Percentiles rank a stretch among this genome's conserved stretches.
Evolutionary conservation across 1,139 yeast genomes (phyloP).

Genomic region (Taphrina betulina): DNA sequence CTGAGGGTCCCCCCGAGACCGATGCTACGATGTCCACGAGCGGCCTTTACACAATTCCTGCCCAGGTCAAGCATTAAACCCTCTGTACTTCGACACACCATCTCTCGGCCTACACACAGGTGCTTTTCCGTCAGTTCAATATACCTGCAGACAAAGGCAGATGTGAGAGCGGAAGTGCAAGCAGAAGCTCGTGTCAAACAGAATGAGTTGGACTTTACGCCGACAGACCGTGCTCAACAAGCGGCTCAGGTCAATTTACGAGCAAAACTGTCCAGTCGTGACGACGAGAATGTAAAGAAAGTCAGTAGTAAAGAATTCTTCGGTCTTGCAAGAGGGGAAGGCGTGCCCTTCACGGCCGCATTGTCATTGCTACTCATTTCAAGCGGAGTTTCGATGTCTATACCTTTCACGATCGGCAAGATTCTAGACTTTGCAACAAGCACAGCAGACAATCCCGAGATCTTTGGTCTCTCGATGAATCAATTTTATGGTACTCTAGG

Average conservation of each 20-base stretch:
- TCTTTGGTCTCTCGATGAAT: conserved; percentile 53
- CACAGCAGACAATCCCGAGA: conserved; percentile 41
- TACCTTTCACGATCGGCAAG: conserved; percentile 54
- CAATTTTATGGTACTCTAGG: conserved; percentile 54
- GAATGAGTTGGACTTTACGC: conserved; percentile 45
- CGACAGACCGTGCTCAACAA: conserved; percentile 28
- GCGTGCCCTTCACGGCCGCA: conserved; percentile 30
- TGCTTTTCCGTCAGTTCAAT: neutral
- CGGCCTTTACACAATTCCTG: no score
- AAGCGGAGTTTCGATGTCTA: conserved; percentile 34
- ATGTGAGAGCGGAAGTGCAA: neutral
- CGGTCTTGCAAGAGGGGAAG: conserved; percentile 34
- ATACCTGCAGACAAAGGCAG: neutral
- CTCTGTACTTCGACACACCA: no score
- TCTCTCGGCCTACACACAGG: no score
- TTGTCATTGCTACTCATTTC: conserved; percentile 23
- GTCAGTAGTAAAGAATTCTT: conserved; percentile 27
- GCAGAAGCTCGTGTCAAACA: conserved; percentile 17
- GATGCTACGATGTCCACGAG: no score
- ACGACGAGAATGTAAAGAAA: conserved; percentile 27
- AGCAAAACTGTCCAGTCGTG: conserved; percentile 28
- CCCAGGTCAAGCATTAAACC: no score
- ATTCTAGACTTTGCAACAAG: conserved; percentile 63
- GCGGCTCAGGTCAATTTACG: conserved; percentile 31
- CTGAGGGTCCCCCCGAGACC: no score